These are phyloP conservation scores for Coemansia sp. DNA, from an alignment of 192 early-diverging fungal species.

Conservation along the genomic window DNA sequence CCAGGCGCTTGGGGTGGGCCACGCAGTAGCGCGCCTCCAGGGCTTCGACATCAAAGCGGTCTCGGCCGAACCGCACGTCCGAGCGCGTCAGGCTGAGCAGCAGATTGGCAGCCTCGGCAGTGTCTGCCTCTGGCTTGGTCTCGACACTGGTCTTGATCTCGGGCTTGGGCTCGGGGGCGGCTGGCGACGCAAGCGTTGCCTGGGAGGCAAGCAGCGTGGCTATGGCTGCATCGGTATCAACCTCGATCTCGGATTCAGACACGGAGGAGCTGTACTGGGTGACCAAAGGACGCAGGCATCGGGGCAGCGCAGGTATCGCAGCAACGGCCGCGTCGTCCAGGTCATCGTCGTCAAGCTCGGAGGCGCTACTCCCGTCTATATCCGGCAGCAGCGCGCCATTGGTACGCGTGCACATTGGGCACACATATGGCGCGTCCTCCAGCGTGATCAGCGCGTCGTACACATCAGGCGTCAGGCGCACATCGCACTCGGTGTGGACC, in stretches of 20 bases:
- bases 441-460: conserved; percentile 61
- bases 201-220: background rate
- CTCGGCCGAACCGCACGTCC: conserved; percentile 43
- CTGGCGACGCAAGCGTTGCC: conserved; percentile 5
- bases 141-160: background rate
- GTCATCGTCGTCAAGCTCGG: conserved; percentile 7
- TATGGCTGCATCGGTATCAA: background rate
- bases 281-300: conserved; percentile 5
- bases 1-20: background rate
- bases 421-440: conserved; percentile 60
- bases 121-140: conserved; percentile 20
- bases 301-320: conserved; percentile 7
- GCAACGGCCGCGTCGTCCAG: background rate
- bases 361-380: background rate
- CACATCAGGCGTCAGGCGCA: conserved; percentile 45
- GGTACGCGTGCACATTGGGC: conserved; percentile 48
- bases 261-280: background rate
- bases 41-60: conserved; percentile 24
- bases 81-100: conserved; percentile 47
- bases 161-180: background rate
- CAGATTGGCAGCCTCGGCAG: conserved; percentile 43
- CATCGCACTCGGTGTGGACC: conserved; percentile 63
- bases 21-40: conserved; percentile 34
- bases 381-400: conserved; percentile 3
- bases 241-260: background rate